Evolutionary conservation across 805 yeast genomes (phyloP).

Genomic region (Candida railenensis): DNA sequence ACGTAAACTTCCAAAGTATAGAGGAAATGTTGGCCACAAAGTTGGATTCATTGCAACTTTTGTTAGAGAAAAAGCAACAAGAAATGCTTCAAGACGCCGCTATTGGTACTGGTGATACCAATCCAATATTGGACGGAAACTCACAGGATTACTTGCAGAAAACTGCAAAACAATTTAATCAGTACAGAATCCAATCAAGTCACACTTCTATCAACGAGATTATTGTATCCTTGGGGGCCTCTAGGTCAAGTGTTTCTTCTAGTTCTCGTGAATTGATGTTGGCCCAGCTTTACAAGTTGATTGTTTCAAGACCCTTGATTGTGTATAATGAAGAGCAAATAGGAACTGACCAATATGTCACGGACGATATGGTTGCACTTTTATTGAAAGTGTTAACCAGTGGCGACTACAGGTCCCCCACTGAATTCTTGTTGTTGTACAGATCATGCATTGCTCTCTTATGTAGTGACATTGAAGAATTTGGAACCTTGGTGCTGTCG

Average conservation of each 20-base stretch:
- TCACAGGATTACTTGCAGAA: slow-evolving; percentile 24
- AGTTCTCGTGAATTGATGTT: slow-evolving; percentile 47
- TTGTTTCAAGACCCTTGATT: slow-evolving; percentile 40
- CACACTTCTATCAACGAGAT: slow-evolving; percentile 44
- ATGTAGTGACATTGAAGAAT: slow-evolving; percentile 52
- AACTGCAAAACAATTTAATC: slow-evolving; percentile 29
- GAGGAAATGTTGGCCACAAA: slow-evolving; percentile 34
- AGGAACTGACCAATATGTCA: slow-evolving; percentile 37
- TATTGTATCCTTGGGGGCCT: slow-evolving; percentile 37
- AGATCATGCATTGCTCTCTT: slow-evolving; percentile 42
- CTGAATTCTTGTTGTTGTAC: slow-evolving; percentile 42
- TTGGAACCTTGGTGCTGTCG: slow-evolving; percentile 35
- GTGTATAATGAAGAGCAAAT: slow-evolving; percentile 34
- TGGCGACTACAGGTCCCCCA: slow-evolving; percentile 33
- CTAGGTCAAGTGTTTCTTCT: slow-evolving; percentile 46
- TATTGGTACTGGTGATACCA: slow-evolving; percentile 1
- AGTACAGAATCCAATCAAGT: slow-evolving; percentile 33
- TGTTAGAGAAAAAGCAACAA: slow-evolving; percentile 12
- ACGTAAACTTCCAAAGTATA: slow-evolving; percentile 31
- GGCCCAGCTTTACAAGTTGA: slow-evolving; percentile 50
- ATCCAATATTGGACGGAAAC: slow-evolving; percentile 4
- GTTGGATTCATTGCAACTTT: slow-evolving; percentile 28
- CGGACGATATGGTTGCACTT: slow-evolving; percentile 32
- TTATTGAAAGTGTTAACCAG: slow-evolving; percentile 33
- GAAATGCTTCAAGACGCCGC: slow-evolving; percentile 7